A percentile compares a stretch with the other conserved stretches of the same genome.
Conservation (phyloP, 768 basidiomycete genomes). For the Lentinula boryana region DNA sequence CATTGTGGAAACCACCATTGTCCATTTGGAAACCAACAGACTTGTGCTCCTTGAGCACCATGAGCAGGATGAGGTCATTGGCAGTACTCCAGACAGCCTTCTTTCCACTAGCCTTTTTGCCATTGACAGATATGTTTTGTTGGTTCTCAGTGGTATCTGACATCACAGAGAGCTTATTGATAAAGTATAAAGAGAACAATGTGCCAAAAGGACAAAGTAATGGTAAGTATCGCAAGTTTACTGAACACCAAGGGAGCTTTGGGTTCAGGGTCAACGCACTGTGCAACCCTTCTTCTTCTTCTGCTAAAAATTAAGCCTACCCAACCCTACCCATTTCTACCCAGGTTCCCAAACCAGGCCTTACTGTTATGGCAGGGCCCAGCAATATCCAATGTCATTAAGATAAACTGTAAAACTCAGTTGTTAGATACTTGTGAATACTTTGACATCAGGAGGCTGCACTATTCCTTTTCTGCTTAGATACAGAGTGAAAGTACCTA, state of each 20-base stretch:
- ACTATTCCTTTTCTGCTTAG: too few species aligned
- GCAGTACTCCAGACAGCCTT: background rate
- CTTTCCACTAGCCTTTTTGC: too few species aligned
- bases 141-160: background rate
- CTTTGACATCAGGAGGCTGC: too few species aligned
- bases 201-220: background rate
- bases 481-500: too few species aligned
- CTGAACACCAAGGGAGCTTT: background rate
- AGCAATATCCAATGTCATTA: too few species aligned
- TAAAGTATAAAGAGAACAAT: background rate
- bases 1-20: background rate
- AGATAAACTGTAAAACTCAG: too few species aligned
- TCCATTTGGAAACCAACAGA: background rate
- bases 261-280: background rate
- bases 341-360: constrained; percentile 1
- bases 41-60: background rate
- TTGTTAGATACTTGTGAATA: too few species aligned
- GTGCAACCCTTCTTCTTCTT: background rate
- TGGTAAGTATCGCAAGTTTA: background rate
- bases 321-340: background rate
- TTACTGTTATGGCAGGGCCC: too few species aligned
- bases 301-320: too few species aligned
- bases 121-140: too few species aligned
- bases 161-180: background rate
- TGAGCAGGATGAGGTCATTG: background rate